Evolutionary conservation across 257 asterid genomes (phyloP), one percentile per base, ranked within the genome.

Genomic region (Solanum etuberosum): DNA sequence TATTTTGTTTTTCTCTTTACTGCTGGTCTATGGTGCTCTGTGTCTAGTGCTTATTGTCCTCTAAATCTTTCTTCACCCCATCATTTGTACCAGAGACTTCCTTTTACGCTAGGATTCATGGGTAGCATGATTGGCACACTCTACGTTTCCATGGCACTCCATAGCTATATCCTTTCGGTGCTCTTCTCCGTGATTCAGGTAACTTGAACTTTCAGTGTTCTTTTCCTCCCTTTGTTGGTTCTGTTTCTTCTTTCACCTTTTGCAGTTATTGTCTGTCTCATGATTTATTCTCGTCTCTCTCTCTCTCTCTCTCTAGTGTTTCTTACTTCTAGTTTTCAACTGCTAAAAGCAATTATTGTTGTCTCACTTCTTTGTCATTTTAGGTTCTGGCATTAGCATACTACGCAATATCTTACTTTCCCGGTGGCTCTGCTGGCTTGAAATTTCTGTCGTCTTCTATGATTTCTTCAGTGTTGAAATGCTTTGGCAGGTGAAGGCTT

Each of bases 101-200:
- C 98, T 84, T 96, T 96, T 91, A 95, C 99, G 9, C 67, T 94
- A 93, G 99, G 96, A 83, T 96, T 95, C 90, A 72, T 95, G 61
- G 95, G 99, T 87, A 91, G 98, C 93, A 96, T 96, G 99, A 85
- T 93, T 27, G 98, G 98, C 87, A 96, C 99, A 76, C 91, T 96
- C 85, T 96, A 96, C 82, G 99, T 93, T 74, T 95, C 99, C 88
- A 95, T 96, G 99, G 96, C 93, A 89, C 98, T 96, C 80, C 99
- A 95, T 89, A 96, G 98, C 93, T 96, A 96, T 90, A 90, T 96
- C 89, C 96, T 96, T 35, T 94, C 98, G 34, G 98, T 96, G 88
- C 86, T 94, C 84, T 95, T 95, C 87, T 95, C 99, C 15, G 94
- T 91, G 89, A 83, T 96, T 87, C 99, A 96, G 98, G 99, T 96